Evolutionary conservation across 768 basidiomycete species (phyloP), one percentile per base, ranked within the genome.

Genomic region (Pleurotus ostreatus): DNA sequence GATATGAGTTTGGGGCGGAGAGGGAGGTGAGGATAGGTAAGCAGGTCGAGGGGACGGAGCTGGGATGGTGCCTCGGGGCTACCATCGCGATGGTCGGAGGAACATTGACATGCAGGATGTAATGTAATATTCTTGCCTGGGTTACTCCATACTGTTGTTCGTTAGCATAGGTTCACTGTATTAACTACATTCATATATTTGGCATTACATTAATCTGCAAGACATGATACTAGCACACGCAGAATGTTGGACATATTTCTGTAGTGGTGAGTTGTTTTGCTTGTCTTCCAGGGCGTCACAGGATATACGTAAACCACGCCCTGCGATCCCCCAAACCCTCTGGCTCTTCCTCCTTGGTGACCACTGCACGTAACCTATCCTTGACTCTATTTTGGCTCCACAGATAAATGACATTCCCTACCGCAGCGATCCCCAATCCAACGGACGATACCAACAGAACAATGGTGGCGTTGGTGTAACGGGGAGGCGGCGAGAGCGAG

Each of bases 41-140:
- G 78, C 82, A 89, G 78, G 81, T 98, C 46, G 77, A 77, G 25
- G 91, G 86, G 18, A 96, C 95, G 2, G 96, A 97, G 79, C 73
- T 98, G 57, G 95, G 95, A 18, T 98, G 96, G 95, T 87, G 86
- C 63, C 70, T 98, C 30, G 93, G 93, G 15, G 94, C 93, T 26
- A 84, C 86, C 49, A 82, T 94, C 64, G 84, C 82, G 51, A 80
- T 92, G 77, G 81, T 90, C 30, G 82, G 76, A 16, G 78, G 80
- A 12, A 78, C 84, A 63, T 62, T 88, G 55, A 81, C 65, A 63
- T 89, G 88, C 72, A 65, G 70, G 51, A 69, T 68, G 16, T 78
- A 49, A 48, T 15, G 12, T 6, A n/a, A 23, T 47, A 2, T 25
- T 16, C 2, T 20, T 20, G 20, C 20, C 20, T 20, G 2, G 30